Evolutionary conservation across 2,329 filamentous ascomycete species (phyloP), one percentile per base, ranked within the genome.

Genomic region (Exophiala sp.): DNA sequence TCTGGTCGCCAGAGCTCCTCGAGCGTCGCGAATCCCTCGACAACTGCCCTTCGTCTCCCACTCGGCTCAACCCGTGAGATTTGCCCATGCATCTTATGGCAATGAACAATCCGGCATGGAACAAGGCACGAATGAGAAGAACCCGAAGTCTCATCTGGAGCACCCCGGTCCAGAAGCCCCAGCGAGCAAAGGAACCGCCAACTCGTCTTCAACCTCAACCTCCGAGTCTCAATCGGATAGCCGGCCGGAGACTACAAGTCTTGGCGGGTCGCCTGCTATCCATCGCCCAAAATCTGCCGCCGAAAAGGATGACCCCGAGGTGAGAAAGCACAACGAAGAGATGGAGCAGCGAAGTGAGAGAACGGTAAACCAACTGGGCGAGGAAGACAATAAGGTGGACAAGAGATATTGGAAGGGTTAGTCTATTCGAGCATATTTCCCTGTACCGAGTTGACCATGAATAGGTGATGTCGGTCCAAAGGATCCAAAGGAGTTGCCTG

Each of bases 301-400:
- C n/a, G 58, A 61, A 44, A 41, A 56, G 11, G 39, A 55, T 4
- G 52, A 59, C 42, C 48, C 57, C 6, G 59, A 61, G 13, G 59
- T 61, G 30, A 55, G 44, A 42, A 59, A 60, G 47, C 58, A 61
- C 44, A 55, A 53, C 27, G 52, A 55, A 46, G 49, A 53, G 37
- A 47, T 52, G 40, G 52, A 50, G 44, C 30, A 53, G 14, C 39
- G 55, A 38, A 41, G 45, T 35, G 55, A 53, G 34, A 46, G 55
- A 30, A 48, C 54, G 13, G 37, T 42, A 23, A 59, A 61, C 44
- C 59, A 61, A 42, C 29, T 61, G n/a, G 37, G 46, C 22, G 59
- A 61, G 37, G 32, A 57, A 10, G 58, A 61, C 23, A 59, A 59
- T 43, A 59, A 60, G 49, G 59, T 60, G n/a, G 53, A 60, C 38